Conservation (phyloP, 495 filamentous ascomycete genomes). For the Penicillium daleae region DNA sequence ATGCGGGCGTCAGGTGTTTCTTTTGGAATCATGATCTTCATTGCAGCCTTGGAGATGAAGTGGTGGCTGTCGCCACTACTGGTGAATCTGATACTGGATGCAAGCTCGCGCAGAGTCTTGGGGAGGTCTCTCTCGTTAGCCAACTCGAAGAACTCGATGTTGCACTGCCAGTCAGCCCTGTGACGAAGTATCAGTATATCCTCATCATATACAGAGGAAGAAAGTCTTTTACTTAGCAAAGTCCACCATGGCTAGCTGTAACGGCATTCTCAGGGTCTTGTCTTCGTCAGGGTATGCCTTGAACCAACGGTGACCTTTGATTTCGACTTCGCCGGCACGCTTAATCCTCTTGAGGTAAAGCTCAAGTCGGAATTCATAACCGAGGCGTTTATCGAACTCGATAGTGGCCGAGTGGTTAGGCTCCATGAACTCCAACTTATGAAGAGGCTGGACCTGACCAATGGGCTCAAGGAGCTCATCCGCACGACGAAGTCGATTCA, state of each 20-base stretch:
- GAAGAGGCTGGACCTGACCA: slow-evolving; percentile 35
- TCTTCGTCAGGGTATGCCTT: slow-evolving; percentile 23
- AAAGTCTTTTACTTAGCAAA: slow-evolving; percentile 34
- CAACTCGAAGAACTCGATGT: slow-evolving; percentile 42
- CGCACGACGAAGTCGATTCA: slow-evolving; percentile 34
- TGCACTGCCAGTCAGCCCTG: slow-evolving; percentile 47
- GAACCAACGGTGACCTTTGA: slow-evolving; percentile 40
- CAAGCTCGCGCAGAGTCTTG: slow-evolving; percentile 11
- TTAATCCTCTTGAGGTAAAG: slow-evolving; percentile 34
- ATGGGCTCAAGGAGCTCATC: slow-evolving; percentile 52
- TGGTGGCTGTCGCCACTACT: slow-evolving; percentile 23
- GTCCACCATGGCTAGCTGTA: slow-evolving; percentile 43
- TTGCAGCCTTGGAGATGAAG: slow-evolving; percentile 29
- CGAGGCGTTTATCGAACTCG: slow-evolving; percentile 39
- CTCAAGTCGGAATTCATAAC: slow-evolving; percentile 42
- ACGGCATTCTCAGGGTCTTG: slow-evolving; percentile 16
- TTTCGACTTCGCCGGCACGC: slow-evolving; percentile 33
- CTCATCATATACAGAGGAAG: background rate
- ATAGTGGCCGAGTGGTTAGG: slow-evolving; percentile 47
- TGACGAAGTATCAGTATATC: slow-evolving; percentile 6
- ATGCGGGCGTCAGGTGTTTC: slow-evolving; percentile 35
- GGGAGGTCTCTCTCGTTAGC: slow-evolving; percentile 24
- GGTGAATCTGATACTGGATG: slow-evolving; percentile 32
- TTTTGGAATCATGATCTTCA: slow-evolving; percentile 31
- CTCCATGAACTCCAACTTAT: slow-evolving; percentile 28